Evolutionary conservation across 305 asterid genomes (phyloP), one percentile per base, ranked within the genome.

Genomic region (Fraxinus latifolia): DNA sequence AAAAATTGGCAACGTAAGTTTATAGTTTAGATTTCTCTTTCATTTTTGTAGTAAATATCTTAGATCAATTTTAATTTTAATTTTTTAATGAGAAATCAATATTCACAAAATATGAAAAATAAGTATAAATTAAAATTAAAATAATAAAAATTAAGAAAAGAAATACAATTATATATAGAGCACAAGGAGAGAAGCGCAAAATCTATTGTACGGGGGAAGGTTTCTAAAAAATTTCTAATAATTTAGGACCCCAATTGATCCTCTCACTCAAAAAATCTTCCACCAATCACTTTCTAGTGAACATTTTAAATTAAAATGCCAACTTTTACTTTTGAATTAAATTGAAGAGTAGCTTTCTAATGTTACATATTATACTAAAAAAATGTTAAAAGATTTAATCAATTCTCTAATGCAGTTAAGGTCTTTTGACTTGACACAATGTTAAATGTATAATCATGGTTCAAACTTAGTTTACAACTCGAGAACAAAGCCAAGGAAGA

Each of bases 311-410:
- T 50, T 50, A 4, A 50, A 50, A 50, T 50, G 60, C 60, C 60
- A 50, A 50, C 60, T 50, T 76, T 25, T 14, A 31, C 32, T 67
- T 58, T 44, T 79, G 27, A 82, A 73, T 47, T 72, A 32, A 83
- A 78, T 85, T 58, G 19, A 15, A 70, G 25, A 55, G 88, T 86
- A 87, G 78, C 86, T 80, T 85, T 86, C 88, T 73, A 11, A 7
- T 76, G 73, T 79, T 36, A n/a, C 25, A 81, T 84, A 83, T 88
- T 86, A 23, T 71, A 86, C 81, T 77, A 47, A 12, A 82, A 19
- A 21, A 78, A 21, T 76, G n/a, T 12, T 15, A 76, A 73, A 81
- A 71, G 9, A 8, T 11, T 67, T 81, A 62, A 27, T 27, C 36
- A 79, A 73, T 77, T 39, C 50, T 31, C 55, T 62, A 50, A 68